Base-by-base conservation (phyloP, 2,329 filamentous ascomycete species). In the Ascochyta koolunga region DNA sequence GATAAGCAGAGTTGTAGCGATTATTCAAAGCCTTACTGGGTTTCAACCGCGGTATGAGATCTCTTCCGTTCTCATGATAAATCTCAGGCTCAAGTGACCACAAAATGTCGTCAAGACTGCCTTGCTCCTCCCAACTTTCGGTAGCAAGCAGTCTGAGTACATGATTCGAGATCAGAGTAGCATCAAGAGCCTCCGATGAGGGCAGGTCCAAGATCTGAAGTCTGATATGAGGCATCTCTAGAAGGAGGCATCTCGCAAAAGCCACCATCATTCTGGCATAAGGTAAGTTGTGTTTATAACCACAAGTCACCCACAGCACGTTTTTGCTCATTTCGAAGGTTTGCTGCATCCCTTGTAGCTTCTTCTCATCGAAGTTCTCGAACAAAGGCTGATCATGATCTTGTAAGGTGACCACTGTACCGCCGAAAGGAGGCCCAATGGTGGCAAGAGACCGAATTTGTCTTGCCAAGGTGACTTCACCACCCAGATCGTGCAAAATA, bases 1-100 rank as follows among this genome's bases (percentile, higher is more conserved):
- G 65, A 18, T 40, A 40, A 21, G 53, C 42, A 5, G 65, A 66
- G 44, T 68, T 69, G 19, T 64, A 60, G 4, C 66, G 61, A 31
- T 59, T 41, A 38, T 69, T 68, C 18, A 22, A 21, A 6, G 3
- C 6, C 7, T 46, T 48, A 7, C 18, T 39, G 11, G 25, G 37
- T 18, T 51, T 51, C 16, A 58, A 25, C 25, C 56, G 48, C 2
- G 56, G 56, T 4, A 58, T 25, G 2, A 35, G 44, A 4, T 16
- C 21, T 9, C 22, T 16, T 25, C 39, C 33, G 2, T 32, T 24
- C 9, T 48, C 33, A 5, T 44, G 29, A 6, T 33, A 42, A 2
- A 49, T 19, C 13, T 54, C 50, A 15, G 50, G 44, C 35, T 54
- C 50, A 1, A 44, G 1, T 10, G 50, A 44, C 50, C 50, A 54